Conservation (phyloP, 768 basidiomycete species). For the Roridomyces roridus region DNA sequence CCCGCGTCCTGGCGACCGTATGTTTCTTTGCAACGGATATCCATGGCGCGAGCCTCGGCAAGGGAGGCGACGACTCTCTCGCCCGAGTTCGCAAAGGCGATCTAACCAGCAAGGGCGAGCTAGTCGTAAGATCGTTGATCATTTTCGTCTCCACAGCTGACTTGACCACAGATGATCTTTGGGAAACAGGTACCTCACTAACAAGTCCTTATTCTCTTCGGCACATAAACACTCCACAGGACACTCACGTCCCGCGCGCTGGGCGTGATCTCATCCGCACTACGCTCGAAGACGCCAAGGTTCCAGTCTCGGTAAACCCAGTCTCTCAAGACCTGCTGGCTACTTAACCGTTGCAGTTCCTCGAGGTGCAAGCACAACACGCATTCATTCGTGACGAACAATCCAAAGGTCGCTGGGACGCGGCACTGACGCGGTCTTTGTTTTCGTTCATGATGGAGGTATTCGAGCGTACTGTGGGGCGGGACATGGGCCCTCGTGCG, state of each 20-base stretch:
- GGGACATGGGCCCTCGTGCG: slow-evolving; percentile 80
- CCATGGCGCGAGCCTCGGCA: slow-evolving; percentile 86
- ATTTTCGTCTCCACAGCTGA: neutral
- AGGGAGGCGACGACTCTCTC: slow-evolving; percentile 85
- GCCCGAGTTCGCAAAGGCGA: slow-evolving; percentile 76
- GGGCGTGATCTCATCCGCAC: slow-evolving; percentile 88
- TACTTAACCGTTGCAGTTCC: slow-evolving; percentile 57
- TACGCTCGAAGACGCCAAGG: slow-evolving; percentile 80
- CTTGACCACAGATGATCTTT: slow-evolving; percentile 78
- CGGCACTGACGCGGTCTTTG: slow-evolving; percentile 81
- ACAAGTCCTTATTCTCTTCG: neutral
- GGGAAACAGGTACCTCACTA: slow-evolving; percentile 75
- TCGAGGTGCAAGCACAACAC: slow-evolving; percentile 97
- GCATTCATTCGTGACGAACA: slow-evolving; percentile 94
- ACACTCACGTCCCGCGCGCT: slow-evolving; percentile 90
- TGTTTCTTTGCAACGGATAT: slow-evolving; percentile 98
- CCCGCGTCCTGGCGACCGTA: slow-evolving; percentile 80
- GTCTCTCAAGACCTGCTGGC: neutral
- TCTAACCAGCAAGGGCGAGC: slow-evolving; percentile 78
- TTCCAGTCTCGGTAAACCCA: slow-evolving; percentile 64
- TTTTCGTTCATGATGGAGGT: slow-evolving; percentile 93
- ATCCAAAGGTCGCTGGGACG: slow-evolving; percentile 96
- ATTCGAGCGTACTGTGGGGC: slow-evolving; percentile 85
- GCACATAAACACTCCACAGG: slow-evolving; percentile 45
- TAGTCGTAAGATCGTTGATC: slow-evolving; percentile 62